Evolutionary conservation across 495 filamentous ascomycete genomes (phyloP).

Genomic region (Astrocystis sublimbata): DNA sequence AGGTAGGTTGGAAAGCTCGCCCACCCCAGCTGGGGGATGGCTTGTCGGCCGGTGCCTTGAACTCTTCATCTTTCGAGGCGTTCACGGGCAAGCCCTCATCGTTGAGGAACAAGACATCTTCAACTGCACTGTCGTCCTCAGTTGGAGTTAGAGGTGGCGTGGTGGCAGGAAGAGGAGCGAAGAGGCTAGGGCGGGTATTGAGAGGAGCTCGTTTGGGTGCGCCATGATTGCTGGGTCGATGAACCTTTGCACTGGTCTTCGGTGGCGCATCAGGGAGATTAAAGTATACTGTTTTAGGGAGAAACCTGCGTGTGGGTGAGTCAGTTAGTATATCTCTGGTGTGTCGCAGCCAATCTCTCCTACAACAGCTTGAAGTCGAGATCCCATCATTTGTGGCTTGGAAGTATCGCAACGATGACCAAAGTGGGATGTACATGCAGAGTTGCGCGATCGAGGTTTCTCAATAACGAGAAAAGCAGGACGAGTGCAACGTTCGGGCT

Average conservation of each 20-base stretch:
- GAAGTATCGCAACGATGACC: neutral
- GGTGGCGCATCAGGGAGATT: constrained; percentile 42
- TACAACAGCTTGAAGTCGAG: neutral
- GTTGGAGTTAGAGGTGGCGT: constrained; percentile 62
- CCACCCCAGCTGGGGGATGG: constrained; percentile 71
- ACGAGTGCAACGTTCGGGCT: too few species aligned
- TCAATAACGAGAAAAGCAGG: neutral
- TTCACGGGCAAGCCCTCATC: constrained; percentile 44
- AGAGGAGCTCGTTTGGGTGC: constrained; percentile 31
- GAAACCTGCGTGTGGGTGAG: constrained; percentile 58
- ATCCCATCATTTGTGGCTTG: constrained; percentile 2
- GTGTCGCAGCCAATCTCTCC: neutral
- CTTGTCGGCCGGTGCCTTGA: constrained; percentile 58
- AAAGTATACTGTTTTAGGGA: constrained; percentile 89
- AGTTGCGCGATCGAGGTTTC: neutral
- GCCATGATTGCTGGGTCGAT: constrained; percentile 30
- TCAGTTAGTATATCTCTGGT: neutral
- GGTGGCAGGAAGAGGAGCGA: constrained; percentile 42
- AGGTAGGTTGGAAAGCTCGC: constrained; percentile 71
- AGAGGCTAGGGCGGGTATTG: constrained; percentile 46
- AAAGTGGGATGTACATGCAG: neutral
- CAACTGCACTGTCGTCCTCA: constrained; percentile 50
- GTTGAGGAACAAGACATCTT: constrained; percentile 62
- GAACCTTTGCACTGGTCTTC: neutral
- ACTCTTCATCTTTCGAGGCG: constrained; percentile 33